Conservation (phyloP, 176 grass and related monocot genomes). For the Guadua angustifolia region DNA sequence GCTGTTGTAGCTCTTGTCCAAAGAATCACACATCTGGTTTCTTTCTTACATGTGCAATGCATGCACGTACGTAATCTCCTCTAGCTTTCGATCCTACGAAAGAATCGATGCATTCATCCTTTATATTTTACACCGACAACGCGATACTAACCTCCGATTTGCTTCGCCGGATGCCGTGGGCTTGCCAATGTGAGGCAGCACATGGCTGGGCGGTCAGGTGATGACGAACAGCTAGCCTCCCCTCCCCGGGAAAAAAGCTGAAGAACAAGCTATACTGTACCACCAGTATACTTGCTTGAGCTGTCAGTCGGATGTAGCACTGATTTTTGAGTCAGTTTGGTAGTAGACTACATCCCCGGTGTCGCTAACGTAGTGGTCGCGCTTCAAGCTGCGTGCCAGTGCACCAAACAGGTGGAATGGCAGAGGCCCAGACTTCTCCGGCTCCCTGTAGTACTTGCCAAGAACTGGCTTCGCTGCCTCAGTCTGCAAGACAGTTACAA, state of each 20-base stretch:
- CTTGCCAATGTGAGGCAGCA: no score
- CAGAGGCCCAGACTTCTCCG: constrained; percentile 61
- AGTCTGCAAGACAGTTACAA: constrained; percentile 48
- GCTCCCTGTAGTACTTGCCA: constrained; percentile 68
- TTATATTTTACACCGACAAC: constrained; percentile 17
- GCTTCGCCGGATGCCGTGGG: background rate
- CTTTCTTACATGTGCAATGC: background rate
- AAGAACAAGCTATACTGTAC: background rate
- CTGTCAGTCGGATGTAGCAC: constrained; percentile 27
- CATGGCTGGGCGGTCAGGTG: background rate
- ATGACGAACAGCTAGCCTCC: background rate
- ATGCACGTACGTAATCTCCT: background rate
- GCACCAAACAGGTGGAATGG: constrained; percentile 63
- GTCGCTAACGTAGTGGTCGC: constrained; percentile 65
- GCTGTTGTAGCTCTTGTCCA: no score
- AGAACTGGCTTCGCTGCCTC: constrained; percentile 64
- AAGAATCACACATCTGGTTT: background rate
- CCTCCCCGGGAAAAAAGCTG: background rate
- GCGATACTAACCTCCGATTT: background rate
- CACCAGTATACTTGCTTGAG: background rate
- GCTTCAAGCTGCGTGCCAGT: constrained; percentile 49
- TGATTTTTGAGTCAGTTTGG: constrained; percentile 48
- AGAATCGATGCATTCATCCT: background rate
- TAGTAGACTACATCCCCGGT: constrained; percentile 66
- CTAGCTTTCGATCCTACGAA: background rate